Percentiles rank a stretch among this genome's conserved stretches.
phyloP scores from a whole-genome alignment of 1,139 yeast genomes.

The Schwanniomyces etchellsii region DNA sequence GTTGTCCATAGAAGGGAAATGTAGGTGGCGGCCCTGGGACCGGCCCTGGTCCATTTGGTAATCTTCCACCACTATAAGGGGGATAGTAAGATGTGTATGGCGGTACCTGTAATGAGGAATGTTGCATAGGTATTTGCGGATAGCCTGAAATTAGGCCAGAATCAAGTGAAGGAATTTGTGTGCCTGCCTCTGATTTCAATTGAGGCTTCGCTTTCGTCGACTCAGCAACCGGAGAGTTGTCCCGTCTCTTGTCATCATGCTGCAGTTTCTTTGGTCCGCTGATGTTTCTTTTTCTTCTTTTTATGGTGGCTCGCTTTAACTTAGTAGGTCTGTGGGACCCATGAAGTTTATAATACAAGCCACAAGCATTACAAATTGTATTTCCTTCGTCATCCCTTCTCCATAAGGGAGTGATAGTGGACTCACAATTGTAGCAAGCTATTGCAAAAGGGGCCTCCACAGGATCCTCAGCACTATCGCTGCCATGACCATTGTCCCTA shows the following conservation, averaged over 20 bases:
- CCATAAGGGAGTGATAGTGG: constrained; percentile 86
- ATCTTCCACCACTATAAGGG: constrained; percentile 32
- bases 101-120: too few relatives aligned
- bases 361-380: constrained; percentile 87
- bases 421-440: constrained; percentile 77
- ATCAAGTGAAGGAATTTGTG: neutral
- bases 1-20: too few relatives aligned
- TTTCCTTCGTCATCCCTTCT: constrained; percentile 76
- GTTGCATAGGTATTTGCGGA: too few relatives aligned
- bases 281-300: constrained; percentile 58
- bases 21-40: constrained; percentile 42
- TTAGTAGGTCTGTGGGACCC: constrained; percentile 75
- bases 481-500: constrained; percentile 5
- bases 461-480: constrained; percentile 6
- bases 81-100: constrained; percentile 37
- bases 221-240: too few relatives aligned
- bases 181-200: neutral
- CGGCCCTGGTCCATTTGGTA: constrained; percentile 46
- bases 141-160: too few relatives aligned
- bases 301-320: constrained; percentile 68
- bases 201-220: neutral
- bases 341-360: constrained; percentile 71
- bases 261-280: constrained; percentile 8
- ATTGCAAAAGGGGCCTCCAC: constrained; percentile 47
- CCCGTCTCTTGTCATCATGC: constrained; percentile 6